Evolutionary conservation across 2,329 filamentous ascomycete species (phyloP).

Genomic region (Colletotrichum tropicicola): DNA sequence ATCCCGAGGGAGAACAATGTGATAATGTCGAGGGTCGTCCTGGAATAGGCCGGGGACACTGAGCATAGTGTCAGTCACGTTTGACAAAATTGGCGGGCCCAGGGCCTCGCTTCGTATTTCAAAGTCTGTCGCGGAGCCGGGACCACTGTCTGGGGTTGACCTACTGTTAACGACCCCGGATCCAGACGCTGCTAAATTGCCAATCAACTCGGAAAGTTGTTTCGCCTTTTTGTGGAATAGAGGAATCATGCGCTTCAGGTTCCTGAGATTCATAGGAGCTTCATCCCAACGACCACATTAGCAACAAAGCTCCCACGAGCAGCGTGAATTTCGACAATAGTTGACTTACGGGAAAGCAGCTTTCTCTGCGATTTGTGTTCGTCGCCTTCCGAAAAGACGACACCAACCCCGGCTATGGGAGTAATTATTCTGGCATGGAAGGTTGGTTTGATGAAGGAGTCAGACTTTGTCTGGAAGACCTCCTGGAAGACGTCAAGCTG

Average conservation of each 20-base stretch:
- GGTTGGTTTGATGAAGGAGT: constrained; percentile 40
- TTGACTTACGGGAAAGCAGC: constrained; percentile 40
- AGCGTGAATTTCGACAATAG: not conserved
- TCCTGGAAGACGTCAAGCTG: constrained; percentile 34
- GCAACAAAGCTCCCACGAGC: too few species aligned
- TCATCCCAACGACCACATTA: too few species aligned
- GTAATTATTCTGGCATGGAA: constrained; percentile 37
- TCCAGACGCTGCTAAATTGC: not conserved
- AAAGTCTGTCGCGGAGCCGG: too few species aligned
- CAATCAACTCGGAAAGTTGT: not conserved
- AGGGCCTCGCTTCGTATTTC: too few species aligned
- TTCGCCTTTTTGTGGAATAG: not conserved
- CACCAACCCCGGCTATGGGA: constrained; percentile 38
- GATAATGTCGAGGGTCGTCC: constrained; percentile 46
- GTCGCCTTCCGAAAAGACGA: constrained; percentile 45
- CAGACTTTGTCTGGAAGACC: constrained; percentile 39
- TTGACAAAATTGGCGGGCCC: not conserved
- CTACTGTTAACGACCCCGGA: not conserved
- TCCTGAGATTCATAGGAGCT: not conserved
- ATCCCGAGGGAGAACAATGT: constrained; percentile 43
- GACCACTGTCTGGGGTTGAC: not conserved
- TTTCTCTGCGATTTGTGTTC: constrained; percentile 43
- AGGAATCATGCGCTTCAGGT: not conserved
- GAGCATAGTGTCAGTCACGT: not conserved
- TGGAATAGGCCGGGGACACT: constrained; percentile 37